These are phyloP conservation scores for Cladorrhinum sp. DNA, from an alignment of 2,329 filamentous ascomycete genomes.

Conservation along the genomic window DNA sequence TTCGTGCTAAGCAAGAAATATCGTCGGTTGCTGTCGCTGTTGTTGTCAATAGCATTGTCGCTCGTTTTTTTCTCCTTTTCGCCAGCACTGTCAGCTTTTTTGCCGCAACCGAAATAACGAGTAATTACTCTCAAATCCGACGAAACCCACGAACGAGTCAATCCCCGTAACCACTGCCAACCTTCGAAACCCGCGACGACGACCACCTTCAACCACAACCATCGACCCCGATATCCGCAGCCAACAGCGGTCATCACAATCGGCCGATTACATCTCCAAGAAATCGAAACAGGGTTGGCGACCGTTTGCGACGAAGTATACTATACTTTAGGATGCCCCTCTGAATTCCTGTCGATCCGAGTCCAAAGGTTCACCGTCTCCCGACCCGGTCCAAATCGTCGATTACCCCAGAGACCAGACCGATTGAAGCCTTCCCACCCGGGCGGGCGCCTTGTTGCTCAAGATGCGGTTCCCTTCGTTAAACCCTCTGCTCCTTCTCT, in stretches of 20 bases:
- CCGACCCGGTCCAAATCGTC: background rate
- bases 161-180: background rate
- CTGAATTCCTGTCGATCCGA: conserved; percentile 5
- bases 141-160: background rate
- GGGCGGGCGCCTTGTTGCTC: conserved; percentile 11
- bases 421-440: conserved; percentile 8
- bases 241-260: background rate
- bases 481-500: conserved; percentile 44
- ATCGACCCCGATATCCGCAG: background rate
- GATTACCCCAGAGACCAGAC: conserved; percentile 3
- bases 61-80: conserved; percentile 1
- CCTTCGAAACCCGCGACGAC: background rate
- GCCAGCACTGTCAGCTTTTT: background rate
- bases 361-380: background rate
- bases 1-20: background rate
- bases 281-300: background rate
- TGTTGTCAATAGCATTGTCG: conserved; percentile 1
- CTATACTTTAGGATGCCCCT: conserved; percentile 3
- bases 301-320: conserved; percentile 1
- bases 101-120: background rate
- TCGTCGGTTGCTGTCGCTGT: background rate
- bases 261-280: background rate
- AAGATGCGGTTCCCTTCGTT: conserved; percentile 46
- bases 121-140: background rate
- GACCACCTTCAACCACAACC: background rate